Percentiles rank a stretch among this genome's conserved stretches.
These are phyloP conservation scores for Cnidoscolus chayamansa DNA, from an alignment of 441 rosid species.

Conservation along the genomic window DNA sequence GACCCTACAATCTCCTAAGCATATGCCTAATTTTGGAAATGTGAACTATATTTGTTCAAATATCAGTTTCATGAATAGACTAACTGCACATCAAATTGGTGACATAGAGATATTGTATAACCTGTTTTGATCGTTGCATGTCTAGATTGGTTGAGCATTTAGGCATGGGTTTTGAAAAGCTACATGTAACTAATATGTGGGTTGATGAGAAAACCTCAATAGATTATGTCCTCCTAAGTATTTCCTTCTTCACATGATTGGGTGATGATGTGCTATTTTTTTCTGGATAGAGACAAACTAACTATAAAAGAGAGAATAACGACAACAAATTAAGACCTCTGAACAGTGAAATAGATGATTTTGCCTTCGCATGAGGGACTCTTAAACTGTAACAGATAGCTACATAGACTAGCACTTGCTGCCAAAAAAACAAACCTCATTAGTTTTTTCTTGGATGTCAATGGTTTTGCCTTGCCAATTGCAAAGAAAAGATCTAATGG, in stretches of 20 bases:
- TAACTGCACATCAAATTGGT: slow-evolving; percentile 1
- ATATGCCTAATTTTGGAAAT: background rate
- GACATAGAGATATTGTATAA: background rate
- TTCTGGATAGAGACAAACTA: background rate
- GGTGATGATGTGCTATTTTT: background rate
- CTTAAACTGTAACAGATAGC: slow-evolving; percentile 7
- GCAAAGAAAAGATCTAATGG: slow-evolving; percentile 52
- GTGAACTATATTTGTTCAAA: slow-evolving; percentile 8
- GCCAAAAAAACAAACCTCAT: slow-evolving; percentile 42
- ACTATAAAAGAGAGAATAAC: background rate
- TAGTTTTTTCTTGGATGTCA: slow-evolving; percentile 67
- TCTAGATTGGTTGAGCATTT: background rate
- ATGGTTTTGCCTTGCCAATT: slow-evolving; percentile 51
- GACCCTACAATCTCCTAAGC: background rate
- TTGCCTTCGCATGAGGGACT: slow-evolving; percentile 11
- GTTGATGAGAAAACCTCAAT: background rate
- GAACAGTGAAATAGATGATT: slow-evolving; percentile 9
- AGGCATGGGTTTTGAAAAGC: background rate
- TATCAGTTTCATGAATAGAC: background rate
- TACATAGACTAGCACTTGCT: background rate
- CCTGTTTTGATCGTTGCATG: background rate
- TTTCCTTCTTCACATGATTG: background rate
- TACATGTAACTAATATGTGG: no score
- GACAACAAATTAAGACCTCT: background rate
- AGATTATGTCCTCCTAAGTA: background rate